Conservation (phyloP, 2,329 filamentous ascomycete genomes). For the Ophiocordyceps sinensis region DNA sequence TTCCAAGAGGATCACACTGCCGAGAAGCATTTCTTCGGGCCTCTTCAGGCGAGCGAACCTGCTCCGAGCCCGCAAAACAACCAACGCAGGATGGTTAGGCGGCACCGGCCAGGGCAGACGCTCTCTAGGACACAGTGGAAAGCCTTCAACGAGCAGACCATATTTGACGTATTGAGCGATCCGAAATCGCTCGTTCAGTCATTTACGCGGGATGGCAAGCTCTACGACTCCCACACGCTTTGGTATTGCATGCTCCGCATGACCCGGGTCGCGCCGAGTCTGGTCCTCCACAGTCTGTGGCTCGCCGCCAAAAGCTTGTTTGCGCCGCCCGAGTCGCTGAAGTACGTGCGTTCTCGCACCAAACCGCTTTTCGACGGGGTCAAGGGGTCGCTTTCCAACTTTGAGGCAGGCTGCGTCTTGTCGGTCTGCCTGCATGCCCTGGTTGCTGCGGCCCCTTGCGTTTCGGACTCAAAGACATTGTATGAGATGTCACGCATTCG, state of each 20-base stretch:
- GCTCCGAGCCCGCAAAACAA: slow-evolving; percentile 5
- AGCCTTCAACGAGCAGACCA: slow-evolving; percentile 46
- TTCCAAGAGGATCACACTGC: slow-evolving; percentile 40
- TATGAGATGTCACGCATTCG: slow-evolving; percentile 47
- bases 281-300: slow-evolving; percentile 53
- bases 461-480: slow-evolving; percentile 31
- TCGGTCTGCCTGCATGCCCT: slow-evolving; percentile 50
- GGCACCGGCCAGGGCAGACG: slow-evolving; percentile 1
- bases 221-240: slow-evolving; percentile 45
- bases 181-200: slow-evolving; percentile 39
- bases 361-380: slow-evolving; percentile 2
- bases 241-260: slow-evolving; percentile 51
- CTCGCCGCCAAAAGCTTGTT: slow-evolving; percentile 44
- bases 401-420: slow-evolving; percentile 37
- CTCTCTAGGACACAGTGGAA: slow-evolving; percentile 33
- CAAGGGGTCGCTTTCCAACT: slow-evolving; percentile 18
- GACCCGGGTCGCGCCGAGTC: slow-evolving; percentile 38
- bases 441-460: slow-evolving; percentile 40
- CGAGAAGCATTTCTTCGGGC: slow-evolving; percentile 34
- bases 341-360: slow-evolving; percentile 20
- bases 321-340: slow-evolving; percentile 32
- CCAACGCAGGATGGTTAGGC: slow-evolving; percentile 4
- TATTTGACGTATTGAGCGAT: slow-evolving; percentile 49
- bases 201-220: slow-evolving; percentile 36
- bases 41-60: slow-evolving; percentile 4